phyloP scores from a whole-genome alignment of 208 protist genomes.

The Acanthamoeba lenticulata region DNA sequence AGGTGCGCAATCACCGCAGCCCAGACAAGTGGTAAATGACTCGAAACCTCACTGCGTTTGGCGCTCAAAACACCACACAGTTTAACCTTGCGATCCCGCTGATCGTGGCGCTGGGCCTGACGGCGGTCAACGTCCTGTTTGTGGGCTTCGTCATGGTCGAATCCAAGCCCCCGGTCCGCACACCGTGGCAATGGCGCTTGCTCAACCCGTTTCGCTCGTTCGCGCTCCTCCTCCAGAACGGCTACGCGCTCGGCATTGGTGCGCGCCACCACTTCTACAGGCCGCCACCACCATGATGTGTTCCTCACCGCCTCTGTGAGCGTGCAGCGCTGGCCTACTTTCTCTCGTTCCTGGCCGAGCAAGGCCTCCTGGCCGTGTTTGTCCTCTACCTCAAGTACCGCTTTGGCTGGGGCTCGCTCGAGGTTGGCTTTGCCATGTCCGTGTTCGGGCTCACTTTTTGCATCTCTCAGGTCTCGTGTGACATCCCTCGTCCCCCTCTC shows the following conservation, averaged over 20 bases:
- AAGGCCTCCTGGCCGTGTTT: neutral
- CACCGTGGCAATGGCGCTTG: neutral
- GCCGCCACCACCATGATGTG: too few relatives aligned
- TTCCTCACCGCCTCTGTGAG: too few relatives aligned
- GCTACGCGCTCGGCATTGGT: neutral
- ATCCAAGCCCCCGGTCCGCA: neutral
- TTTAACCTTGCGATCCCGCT: neutral
- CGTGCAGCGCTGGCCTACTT: neutral
- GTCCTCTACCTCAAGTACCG: slow-evolving; percentile 35
- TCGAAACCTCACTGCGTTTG: neutral
- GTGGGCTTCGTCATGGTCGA: slow-evolving; percentile 48
- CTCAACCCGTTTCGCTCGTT: slow-evolving; percentile 39
- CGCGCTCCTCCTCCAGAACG: neutral
- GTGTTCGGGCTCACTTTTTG: slow-evolving; percentile 41
- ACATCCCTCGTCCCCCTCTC: neutral
- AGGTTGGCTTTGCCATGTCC: slow-evolving; percentile 6
- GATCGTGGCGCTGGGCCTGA: neutral
- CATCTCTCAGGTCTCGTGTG: neutral
- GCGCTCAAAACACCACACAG: neutral
- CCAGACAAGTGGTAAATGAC: neutral
- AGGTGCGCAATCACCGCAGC: too few relatives aligned
- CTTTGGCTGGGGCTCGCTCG: slow-evolving; percentile 24
- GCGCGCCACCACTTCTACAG: too few relatives aligned
- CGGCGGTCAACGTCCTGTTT: neutral
- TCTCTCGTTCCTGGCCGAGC: neutral